Base-by-base conservation (phyloP, 2,329 filamentous ascomycete genomes). In the Pseudogymnoascus sp. region DNA sequence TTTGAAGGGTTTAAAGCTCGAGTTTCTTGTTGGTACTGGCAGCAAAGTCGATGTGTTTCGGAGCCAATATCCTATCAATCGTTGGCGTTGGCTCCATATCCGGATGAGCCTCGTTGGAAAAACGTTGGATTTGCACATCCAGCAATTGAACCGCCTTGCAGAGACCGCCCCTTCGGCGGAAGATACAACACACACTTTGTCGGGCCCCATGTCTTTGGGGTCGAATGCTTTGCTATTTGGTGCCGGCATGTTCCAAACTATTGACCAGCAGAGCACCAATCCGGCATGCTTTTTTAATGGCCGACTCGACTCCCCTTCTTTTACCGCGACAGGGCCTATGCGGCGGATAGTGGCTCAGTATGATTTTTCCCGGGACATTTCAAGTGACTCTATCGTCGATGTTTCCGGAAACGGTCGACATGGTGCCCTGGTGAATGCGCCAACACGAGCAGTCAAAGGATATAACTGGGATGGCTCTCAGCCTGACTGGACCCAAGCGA, bases 401-500 rank as follows among this genome's bases (percentile, higher is more conserved):
- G 39, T 68, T 8, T 72, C 71, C 10, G 66, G 64, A 5, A 59
- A 61, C 23, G 62, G 41, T 1, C 62, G 60, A 10, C 59, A 71
- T 39, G 71, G 71, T 6, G 57, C 60, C 2, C 61, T 73, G 4
- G 57, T 73, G 59, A 73, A 73, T 59, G 67, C 69, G 7, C 71
- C 71, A 5, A 70, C 70, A 18, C 63, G 71, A 8, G 71, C 65
- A 1, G 69, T 73, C 13, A 69, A 63, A 19, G 70, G 71, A 3
- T 60, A 72, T 52, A 64, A 73, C 60, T 73, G 69, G 67, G 69
- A 73, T 48, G 69, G 65, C 3, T 64, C 63, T 10, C 66, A 71
- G 37, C 56, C 60, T 3, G 68, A 70, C 58, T 74, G 72, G 72
- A 73, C 67, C 19, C 61, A 65, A 23, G 71, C 71, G 1, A 64